Percentiles rank a stretch among this genome's conserved stretches.
These are phyloP conservation scores for Nepenthes alata DNA, from an alignment of 179 eudicot species.

Conservation along the genomic window DNA sequence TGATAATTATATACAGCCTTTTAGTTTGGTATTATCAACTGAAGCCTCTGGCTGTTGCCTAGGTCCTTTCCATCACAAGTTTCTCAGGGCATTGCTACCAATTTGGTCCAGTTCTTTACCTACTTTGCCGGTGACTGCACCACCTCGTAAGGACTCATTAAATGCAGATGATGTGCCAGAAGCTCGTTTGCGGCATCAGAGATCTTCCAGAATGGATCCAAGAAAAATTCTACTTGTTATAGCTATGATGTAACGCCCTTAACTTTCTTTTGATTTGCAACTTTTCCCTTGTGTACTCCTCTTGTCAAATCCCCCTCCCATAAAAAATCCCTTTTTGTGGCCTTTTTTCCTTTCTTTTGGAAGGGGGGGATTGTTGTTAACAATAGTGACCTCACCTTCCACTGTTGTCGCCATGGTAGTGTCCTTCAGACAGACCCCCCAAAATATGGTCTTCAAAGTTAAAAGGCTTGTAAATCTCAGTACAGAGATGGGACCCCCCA, in stretches of 20 bases:
- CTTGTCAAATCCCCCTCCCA: background rate
- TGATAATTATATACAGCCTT: background rate
- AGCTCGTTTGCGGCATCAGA: constrained; percentile 60
- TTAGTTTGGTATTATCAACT: background rate
- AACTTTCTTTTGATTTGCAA: background rate
- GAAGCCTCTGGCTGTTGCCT: constrained; percentile 3
- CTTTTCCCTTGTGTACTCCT: no score
- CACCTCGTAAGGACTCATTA: constrained; percentile 54
- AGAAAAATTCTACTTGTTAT: constrained; percentile 81
- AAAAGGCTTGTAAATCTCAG: no score
- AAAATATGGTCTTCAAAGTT: no score
- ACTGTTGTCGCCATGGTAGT: no score
- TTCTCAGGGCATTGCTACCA: constrained; percentile 64
- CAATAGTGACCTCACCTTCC: no score
- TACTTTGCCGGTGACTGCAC: constrained; percentile 83
- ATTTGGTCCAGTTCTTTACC: constrained; percentile 97
- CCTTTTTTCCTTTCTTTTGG: no score
- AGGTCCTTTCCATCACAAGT: constrained; percentile 81
- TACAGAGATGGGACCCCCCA: no score
- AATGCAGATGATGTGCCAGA: constrained; percentile 45
- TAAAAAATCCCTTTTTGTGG: background rate
- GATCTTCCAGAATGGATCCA: constrained; percentile 83
- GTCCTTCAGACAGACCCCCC: no score
- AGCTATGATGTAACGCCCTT: constrained; percentile 69
- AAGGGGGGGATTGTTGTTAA: no score